Base-by-base conservation (phyloP, 495 filamentous ascomycete genomes). In the Annulohypoxylon nitens region DNA sequence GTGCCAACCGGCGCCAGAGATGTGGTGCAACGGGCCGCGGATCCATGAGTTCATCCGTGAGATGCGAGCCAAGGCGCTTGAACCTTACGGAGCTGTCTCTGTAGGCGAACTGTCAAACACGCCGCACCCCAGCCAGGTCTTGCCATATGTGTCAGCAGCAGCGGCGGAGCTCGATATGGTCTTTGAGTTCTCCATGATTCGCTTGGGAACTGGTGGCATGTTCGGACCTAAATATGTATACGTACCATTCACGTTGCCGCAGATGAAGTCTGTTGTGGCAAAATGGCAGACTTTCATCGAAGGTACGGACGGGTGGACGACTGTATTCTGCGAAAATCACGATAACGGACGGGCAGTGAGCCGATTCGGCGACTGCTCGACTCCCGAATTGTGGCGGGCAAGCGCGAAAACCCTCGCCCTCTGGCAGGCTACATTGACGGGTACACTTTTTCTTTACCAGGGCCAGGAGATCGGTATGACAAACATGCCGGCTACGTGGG, bases 401-500 rank as follows among this genome's bases (percentile, higher is more conserved):
- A 81, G 85, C 0, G 87, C 88, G 0, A 93, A 93, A 78, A 85
- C 91, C 81, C 77, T 94, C 43, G 88, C 89, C 0, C 82, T 90
- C 18, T 83, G 89, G 75, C 78, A 90, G 73, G 82, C 83, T 3
- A 76, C 90, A 25, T 78, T 91, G 67, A 87, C 86, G 2, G 92
- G 92, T 1, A 93, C 92, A 0, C 83, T 91, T 1, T 94, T 92
- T 75, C 75, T 93, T 4, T 93, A 92, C 69, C 91, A 94, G 71
- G 92, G 92, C 8, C 90, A 95, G 73, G 92, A 95, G 70, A 79
- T 94, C 14, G 92, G 91, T 1, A 93, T 93, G 89, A 84, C 86
- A 36, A 93, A 94, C 75, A 86, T 92, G 25, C 91, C 92, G 0
- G 67, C 75, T 3, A 72, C 82, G 16, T 93, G 91, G 92, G 81